Base-by-base conservation (phyloP, 345 rosid genomes). In the Hevea brasiliensis region DNA sequence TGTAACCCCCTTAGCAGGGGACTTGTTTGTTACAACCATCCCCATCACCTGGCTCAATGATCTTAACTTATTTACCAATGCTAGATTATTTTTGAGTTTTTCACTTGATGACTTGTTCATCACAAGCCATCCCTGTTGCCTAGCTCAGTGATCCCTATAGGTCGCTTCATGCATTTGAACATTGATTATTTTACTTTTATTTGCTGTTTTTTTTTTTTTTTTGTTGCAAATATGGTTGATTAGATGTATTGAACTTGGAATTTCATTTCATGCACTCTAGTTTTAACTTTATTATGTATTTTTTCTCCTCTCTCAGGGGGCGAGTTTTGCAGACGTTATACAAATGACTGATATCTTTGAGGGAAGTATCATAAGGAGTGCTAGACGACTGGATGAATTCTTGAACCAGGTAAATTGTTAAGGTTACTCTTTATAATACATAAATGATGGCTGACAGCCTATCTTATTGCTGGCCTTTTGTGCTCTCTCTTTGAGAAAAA, bases 331-430 rank as follows among this genome's bases (percentile, higher is more conserved):
- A 27, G 99, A 96, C 76, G 88, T 96, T 45, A 93, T 93, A 76
- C 93, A 89, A 74, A 93, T 89, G 98, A 96, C 99, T 17, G 97
- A 93, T 82, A 93, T 93, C 74, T 96, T 96, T 78, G 98, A 96
- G 82, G 99, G 99, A 59, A 96, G 99, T 73, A 88, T 96, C 73
- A 89, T 93, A 65, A 87, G 97, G 75, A 96, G 97, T 77, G 93
- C 93, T 56, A 87, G 99, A 85, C 86, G 97, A 79, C 93, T 93
- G 3, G 99, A 91, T 57, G 99, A 96, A 81, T 96, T 96, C 85
- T 68, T 96, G 90, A 93, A 90, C 81, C 98, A 93, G 97, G 98
- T 93, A 81, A 29, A 48, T 66, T 65, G 26, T 23, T 24, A 32
- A 65, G 21, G 27, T 69, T 11, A 37, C 29, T 59, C 5, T 7